Conservation (phyloP, 495 filamentous ascomycete genomes). For the Talaromyces nanjingensis region DNA sequence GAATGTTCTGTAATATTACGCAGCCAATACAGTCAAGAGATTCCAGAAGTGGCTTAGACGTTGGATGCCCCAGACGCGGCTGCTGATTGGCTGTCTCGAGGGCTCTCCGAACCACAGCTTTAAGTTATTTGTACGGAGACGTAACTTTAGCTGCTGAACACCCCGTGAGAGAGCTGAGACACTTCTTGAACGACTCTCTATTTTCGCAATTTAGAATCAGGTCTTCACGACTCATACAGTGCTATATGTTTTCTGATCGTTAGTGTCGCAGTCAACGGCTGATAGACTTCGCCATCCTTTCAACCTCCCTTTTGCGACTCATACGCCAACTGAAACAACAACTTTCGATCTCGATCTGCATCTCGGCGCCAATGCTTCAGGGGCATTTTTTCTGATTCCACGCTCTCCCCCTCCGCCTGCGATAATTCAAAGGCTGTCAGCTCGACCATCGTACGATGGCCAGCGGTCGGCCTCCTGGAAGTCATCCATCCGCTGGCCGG, state of each 20-base stretch:
- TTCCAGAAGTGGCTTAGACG: neutral
- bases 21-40: neutral
- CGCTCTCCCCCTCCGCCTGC: neutral
- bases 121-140: neutral
- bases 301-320: neutral
- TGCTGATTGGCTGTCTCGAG: neutral
- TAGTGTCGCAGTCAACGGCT: neutral
- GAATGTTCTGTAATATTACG: neutral
- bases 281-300: neutral
- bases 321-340: conserved; percentile 2
- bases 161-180: neutral
- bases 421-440: conserved; percentile 28
- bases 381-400: conserved; percentile 19
- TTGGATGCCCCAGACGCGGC: neutral
- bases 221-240: neutral
- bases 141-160: neutral
- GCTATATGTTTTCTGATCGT: neutral
- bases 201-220: neutral
- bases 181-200: neutral
- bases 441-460: conserved; percentile 39
- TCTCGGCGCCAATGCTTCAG: conserved; percentile 38
- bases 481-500: conserved; percentile 48
- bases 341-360: neutral
- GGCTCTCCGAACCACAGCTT: neutral
- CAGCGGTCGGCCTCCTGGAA: conserved; percentile 60